Conservation (phyloP, 208 protist species). For the Trypanosomatidae sp. region DNA sequence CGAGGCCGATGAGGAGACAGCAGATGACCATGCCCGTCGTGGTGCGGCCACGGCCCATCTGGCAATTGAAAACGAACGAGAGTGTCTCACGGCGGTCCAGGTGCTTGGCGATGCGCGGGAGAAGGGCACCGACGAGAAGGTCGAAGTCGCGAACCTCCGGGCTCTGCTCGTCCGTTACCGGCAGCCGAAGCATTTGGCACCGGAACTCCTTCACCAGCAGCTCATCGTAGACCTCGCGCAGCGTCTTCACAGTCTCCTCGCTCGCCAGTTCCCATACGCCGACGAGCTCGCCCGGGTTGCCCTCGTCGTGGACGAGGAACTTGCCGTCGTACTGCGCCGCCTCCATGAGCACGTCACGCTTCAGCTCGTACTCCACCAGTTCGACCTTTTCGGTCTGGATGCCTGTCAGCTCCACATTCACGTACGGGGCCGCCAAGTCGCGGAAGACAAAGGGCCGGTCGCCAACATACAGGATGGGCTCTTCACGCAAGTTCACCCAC, state of each 20-base stretch:
- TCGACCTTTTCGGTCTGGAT: conserved; percentile 87
- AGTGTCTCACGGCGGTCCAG: conserved; percentile 72
- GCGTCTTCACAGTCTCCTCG: conserved; percentile 74
- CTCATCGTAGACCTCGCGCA: conserved; percentile 82
- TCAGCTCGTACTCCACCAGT: conserved; percentile 72
- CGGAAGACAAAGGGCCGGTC: conserved; percentile 87
- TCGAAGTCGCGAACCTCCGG: conserved; percentile 80
- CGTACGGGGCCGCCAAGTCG: conserved; percentile 83
- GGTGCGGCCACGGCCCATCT: conserved; percentile 89
- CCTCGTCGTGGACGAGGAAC: conserved; percentile 90
- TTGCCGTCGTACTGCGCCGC: conserved; percentile 69
- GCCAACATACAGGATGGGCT: conserved; percentile 88
- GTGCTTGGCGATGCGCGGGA: conserved; percentile 75
- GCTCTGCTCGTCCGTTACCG: conserved; percentile 90
- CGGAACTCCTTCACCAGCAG: conserved; percentile 53
- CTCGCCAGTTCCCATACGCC: conserved; percentile 73
- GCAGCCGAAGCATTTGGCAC: conserved; percentile 65
- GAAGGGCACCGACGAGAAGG: conserved; percentile 53
- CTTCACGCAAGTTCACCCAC: conserved; percentile 89
- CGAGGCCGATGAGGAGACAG: conserved; percentile 81
- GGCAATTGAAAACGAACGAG: conserved; percentile 91
- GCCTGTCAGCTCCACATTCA: conserved; percentile 89
- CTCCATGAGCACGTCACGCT: conserved; percentile 77
- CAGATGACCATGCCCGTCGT: conserved; percentile 91
- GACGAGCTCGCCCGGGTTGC: conserved; percentile 83